Evolutionary conservation across 305 asterid genomes (phyloP).

Genomic region (Striga hermonthica): DNA sequence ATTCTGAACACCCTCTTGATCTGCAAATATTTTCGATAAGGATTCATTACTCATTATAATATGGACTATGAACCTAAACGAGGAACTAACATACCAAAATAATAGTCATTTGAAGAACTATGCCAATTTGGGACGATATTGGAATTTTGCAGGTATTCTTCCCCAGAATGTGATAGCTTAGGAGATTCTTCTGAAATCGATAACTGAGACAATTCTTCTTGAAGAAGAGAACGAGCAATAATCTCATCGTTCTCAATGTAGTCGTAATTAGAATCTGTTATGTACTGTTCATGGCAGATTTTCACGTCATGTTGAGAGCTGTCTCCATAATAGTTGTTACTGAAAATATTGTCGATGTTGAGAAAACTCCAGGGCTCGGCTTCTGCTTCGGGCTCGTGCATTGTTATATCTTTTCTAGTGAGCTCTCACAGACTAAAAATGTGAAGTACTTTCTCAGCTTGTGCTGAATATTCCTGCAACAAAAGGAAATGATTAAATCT

Average conservation of each 20-base stretch:
- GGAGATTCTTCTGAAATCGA: constrained; percentile 51
- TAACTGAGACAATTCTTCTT: constrained; percentile 61
- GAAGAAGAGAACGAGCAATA: constrained; percentile 58
- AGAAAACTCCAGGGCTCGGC: constrained; percentile 57
- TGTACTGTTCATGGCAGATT: constrained; percentile 64
- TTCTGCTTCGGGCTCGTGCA: constrained; percentile 74
- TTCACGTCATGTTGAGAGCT: constrained; percentile 64
- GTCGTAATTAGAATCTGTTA: constrained; percentile 39
- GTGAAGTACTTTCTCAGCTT: too few relatives aligned
- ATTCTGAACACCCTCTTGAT: constrained; percentile 39
- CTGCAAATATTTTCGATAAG: constrained; percentile 38
- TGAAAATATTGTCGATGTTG: constrained; percentile 61
- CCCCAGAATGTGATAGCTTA: constrained; percentile 45
- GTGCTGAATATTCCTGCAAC: constrained; percentile 22
- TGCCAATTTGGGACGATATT: constrained; percentile 51
- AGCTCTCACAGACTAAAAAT: constrained; percentile 32
- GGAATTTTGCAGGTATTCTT: constrained; percentile 45
- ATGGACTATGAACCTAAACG: constrained; percentile 29
- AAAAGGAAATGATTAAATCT: constrained; percentile 4
- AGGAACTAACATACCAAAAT: constrained; percentile 43
- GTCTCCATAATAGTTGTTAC: constrained; percentile 72
- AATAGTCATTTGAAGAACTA: constrained; percentile 46
- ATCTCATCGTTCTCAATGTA: constrained; percentile 55
- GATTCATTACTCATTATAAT: constrained; percentile 16
- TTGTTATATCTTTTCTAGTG: constrained; percentile 35